phyloP scores from a whole-genome alignment of 2,329 filamentous ascomycete genomes.

The Pseudogymnoascus sp. region DNA sequence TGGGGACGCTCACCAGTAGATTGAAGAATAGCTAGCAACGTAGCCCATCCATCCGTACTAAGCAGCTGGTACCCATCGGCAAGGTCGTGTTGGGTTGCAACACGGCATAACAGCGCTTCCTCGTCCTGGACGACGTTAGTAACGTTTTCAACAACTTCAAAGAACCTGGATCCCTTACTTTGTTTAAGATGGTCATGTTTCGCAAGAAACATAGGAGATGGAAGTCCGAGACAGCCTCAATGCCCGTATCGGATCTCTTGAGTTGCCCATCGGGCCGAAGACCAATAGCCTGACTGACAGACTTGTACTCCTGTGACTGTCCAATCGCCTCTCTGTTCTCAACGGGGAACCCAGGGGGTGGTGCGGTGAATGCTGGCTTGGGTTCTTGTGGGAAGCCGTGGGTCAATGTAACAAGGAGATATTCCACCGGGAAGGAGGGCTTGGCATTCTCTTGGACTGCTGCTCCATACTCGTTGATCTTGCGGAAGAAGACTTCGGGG shows the following conservation, averaged over 20 bases:
- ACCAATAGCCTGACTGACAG: constrained; percentile 57
- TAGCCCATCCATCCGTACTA: constrained; percentile 88
- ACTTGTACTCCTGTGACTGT: constrained; percentile 70
- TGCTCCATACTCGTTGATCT: constrained; percentile 91
- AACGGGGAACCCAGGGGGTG: constrained; percentile 65
- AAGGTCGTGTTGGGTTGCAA: constrained; percentile 73
- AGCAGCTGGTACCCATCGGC: constrained; percentile 75
- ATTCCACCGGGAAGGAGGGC: constrained; percentile 92
- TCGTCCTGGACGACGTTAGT: constrained; percentile 60
- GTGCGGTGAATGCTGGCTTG: constrained; percentile 65
- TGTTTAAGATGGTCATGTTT: constrained; percentile 70
- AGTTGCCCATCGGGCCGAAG: constrained; percentile 49
- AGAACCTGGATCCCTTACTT: constrained; percentile 49
- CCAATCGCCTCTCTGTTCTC: constrained; percentile 87
- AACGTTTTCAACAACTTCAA: constrained; percentile 21
- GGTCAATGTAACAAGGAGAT: constrained; percentile 88
- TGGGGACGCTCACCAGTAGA: constrained; percentile 94
- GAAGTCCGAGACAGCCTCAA: constrained; percentile 78
- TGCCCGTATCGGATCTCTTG: constrained; percentile 53
- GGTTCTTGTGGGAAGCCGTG: constrained; percentile 86
- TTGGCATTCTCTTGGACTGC: constrained; percentile 97
- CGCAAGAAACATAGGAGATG: constrained; percentile 86
- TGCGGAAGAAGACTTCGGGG: constrained; percentile 92
- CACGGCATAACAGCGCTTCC: constrained; percentile 74
- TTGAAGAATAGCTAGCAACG: constrained; percentile 84